A percentile compares a stretch with the other conserved stretches of the same genome.
Conservation (phyloP, 78 protist species). For the Dictyostelium capitatum region DNA sequence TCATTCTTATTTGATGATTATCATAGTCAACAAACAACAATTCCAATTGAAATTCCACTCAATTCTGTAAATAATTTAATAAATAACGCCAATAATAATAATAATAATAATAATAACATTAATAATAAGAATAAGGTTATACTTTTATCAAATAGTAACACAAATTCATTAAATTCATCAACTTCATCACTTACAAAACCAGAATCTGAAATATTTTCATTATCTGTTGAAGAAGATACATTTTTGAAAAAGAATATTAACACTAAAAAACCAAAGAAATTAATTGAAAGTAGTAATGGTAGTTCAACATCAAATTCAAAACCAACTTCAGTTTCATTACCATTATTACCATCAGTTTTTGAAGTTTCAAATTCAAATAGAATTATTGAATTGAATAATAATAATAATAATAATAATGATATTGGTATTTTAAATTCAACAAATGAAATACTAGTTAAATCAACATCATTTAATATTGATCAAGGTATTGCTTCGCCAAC, state of each 20-base stretch:
- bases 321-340: not conserved
- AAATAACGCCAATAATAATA: not conserved
- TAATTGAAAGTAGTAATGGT: not conserved
- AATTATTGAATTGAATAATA: not conserved
- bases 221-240: conserved; percentile 11
- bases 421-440: not conserved
- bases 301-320: not conserved
- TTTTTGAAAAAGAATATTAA: not conserved
- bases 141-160: conserved; percentile 7
- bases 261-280: not conserved
- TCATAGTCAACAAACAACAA: not conserved
- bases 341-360: not conserved
- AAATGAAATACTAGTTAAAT: conserved; percentile 9
- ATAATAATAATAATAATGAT: not conserved
- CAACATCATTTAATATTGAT: conserved; percentile 52
- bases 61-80: not conserved
- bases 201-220: conserved; percentile 33
- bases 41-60: conserved; percentile 46
- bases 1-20: conserved; percentile 21
- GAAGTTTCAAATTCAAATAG: not conserved
- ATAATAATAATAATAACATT: not conserved
- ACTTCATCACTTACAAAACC: conserved; percentile 12
- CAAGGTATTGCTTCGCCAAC: not conserved
- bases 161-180: conserved; percentile 20
- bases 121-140: not conserved